A percentile compares a stretch with the other conserved stretches of the same genome.
Evolutionary conservation across 257 asterid species (phyloP).

Genomic region (Capsicum pubescens): DNA sequence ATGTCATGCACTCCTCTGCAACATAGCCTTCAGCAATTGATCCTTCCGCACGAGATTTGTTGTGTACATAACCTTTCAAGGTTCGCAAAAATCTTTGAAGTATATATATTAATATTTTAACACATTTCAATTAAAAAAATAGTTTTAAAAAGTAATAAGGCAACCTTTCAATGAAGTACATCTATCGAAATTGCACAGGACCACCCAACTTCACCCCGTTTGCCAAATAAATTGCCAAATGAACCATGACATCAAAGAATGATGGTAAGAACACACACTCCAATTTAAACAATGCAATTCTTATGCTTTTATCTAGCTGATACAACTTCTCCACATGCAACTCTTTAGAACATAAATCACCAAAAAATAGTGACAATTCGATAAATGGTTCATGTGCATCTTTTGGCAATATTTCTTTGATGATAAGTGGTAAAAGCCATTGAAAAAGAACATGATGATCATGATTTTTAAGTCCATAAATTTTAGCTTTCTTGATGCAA

Average conservation of each 20-base stretch:
- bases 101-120: too few relatives aligned
- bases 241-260: neutral
- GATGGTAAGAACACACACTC: neutral
- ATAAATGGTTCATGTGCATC: neutral
- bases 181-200: neutral
- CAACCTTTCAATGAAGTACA: neutral
- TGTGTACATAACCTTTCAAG: neutral
- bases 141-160: too few relatives aligned
- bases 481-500: neutral
- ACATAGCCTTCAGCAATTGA: too few relatives aligned
- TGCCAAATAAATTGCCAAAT: neutral
- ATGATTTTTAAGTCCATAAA: constrained; percentile 1
- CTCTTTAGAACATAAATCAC: neutral
- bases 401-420: neutral
- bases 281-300: neutral
- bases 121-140: too few relatives aligned
- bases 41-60: too few relatives aligned
- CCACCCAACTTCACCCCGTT: neutral
- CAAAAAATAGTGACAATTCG: neutral
- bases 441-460: neutral
- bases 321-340: neutral
- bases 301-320: neutral
- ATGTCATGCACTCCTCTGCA: too few relatives aligned
- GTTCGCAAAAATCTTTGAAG: neutral
- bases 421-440: neutral